Evolutionary conservation across 768 basidiomycete genomes (phyloP).

Genomic region (Guyanaporus albipodus): DNA sequence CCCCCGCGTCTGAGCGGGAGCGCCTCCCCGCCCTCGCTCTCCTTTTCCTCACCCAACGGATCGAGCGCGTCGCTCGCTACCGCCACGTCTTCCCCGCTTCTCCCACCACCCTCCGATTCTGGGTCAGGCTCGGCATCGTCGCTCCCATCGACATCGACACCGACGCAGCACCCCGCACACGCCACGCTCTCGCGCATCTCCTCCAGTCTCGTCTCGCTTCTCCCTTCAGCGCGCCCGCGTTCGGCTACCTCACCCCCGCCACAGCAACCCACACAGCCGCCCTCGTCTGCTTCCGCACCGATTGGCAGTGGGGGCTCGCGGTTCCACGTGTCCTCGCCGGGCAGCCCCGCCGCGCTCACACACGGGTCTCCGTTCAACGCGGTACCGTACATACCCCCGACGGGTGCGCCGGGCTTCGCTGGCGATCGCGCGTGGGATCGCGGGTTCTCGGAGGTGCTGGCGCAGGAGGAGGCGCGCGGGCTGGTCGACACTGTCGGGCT

Average conservation of each 20-base stretch:
- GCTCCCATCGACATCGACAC: not conserved
- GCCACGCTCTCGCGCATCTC: conserved; percentile 45
- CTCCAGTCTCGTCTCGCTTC: conserved; percentile 49
- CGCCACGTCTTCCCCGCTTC: not conserved
- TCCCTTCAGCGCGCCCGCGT: conserved; percentile 27
- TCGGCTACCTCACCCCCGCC: not conserved
- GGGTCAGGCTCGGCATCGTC: no score
- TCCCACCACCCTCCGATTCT: no score
- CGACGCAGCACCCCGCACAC: conserved; percentile 22
- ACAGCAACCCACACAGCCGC: no score
- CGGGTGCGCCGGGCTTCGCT: conserved; percentile 74
- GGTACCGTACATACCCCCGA: conserved; percentile 43
- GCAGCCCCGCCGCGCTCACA: conserved; percentile 24
- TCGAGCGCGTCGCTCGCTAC: conserved; percentile 16
- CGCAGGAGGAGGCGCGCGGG: conserved; percentile 36
- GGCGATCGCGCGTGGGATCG: conserved; percentile 70
- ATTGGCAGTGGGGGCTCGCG: no score
- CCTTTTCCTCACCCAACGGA: conserved; percentile 17
- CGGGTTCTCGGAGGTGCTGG: conserved; percentile 50
- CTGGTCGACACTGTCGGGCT: conserved; percentile 40
- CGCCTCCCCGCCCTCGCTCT: conserved; percentile 24
- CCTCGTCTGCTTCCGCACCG: no score
- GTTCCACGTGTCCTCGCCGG: conserved; percentile 10
- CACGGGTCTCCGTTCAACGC: conserved; percentile 53
- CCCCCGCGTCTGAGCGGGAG: conserved; percentile 22